A percentile compares a stretch with the other conserved stretches of the same genome.
Evolutionary conservation across 2,329 filamentous ascomycete genomes (phyloP).

Genomic region (Claviceps fusiformis): DNA sequence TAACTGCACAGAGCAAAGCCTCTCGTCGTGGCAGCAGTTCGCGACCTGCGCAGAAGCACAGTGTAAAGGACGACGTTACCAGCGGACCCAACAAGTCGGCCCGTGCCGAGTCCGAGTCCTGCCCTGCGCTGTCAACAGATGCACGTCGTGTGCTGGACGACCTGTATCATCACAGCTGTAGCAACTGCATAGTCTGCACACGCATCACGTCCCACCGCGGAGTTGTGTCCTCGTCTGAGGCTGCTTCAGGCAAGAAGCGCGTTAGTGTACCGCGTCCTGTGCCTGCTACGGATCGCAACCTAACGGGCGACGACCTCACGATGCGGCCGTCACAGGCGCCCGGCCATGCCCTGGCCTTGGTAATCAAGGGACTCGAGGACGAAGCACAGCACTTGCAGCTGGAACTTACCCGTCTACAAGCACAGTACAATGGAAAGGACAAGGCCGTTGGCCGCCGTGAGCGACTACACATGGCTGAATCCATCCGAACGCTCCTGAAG

Average conservation of each 20-base stretch:
- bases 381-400: slow-evolving; percentile 66
- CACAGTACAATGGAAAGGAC: slow-evolving; percentile 52
- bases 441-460: slow-evolving; percentile 51
- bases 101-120: slow-evolving; percentile 17
- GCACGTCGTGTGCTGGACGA: slow-evolving; percentile 39
- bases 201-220: slow-evolving; percentile 36
- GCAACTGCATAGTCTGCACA: slow-evolving; percentile 44
- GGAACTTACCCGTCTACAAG: slow-evolving; percentile 48
- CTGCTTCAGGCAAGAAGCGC: slow-evolving; percentile 37
- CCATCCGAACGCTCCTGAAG: slow-evolving; percentile 47
- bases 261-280: slow-evolving; percentile 51
- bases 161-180: slow-evolving; percentile 40
- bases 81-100: slow-evolving; percentile 12
- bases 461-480: slow-evolving; percentile 45
- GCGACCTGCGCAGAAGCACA: slow-evolving; percentile 14
- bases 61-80: slow-evolving; percentile 11
- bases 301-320: slow-evolving; percentile 36
- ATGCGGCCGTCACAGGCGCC: slow-evolving; percentile 57
- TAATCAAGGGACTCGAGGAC: slow-evolving; percentile 70
- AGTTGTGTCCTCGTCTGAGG: slow-evolving; percentile 23
- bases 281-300: slow-evolving; percentile 49
- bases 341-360: slow-evolving; percentile 60
- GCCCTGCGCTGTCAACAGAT: slow-evolving; percentile 35
- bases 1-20: slow-evolving; percentile 13
- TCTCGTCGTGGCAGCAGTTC: slow-evolving; percentile 14